phyloP scores from a whole-genome alignment of 192 early-diverging fungal species.

The Coemansia sp. region DNA sequence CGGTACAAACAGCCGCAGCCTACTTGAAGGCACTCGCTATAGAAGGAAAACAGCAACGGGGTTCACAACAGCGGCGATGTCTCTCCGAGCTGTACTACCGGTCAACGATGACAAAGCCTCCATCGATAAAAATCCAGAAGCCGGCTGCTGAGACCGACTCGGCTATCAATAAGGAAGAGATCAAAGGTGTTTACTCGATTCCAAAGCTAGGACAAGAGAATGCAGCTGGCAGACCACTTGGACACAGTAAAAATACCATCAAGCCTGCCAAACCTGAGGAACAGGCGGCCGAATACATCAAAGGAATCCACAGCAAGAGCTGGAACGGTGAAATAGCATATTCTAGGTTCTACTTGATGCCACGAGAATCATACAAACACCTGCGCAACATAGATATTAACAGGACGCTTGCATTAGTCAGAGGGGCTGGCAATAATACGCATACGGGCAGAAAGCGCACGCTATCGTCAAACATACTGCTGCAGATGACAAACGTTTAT shows the following conservation, averaged over 20 bases:
- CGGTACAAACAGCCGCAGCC: neutral
- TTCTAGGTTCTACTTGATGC: conserved; percentile 25
- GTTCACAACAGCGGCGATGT: conserved; percentile 13
- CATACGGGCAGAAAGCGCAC: neutral
- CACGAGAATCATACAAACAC: conserved; percentile 9
- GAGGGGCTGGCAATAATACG: conserved; percentile 5
- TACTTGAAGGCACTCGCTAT: neutral
- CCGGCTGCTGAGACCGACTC: neutral
- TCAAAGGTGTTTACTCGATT: neutral
- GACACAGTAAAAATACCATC: neutral
- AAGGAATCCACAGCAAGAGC: conserved; percentile 19
- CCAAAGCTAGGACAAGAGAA: neutral
- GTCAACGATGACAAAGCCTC: conserved; percentile 2
- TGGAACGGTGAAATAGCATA: conserved; percentile 40
- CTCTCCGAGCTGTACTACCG: conserved; percentile 37
- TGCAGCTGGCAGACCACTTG: neutral
- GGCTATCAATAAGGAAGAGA: neutral
- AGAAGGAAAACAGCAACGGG: neutral
- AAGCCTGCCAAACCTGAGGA: conserved; percentile 6
- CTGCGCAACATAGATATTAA: conserved; percentile 43
- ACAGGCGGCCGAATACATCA: conserved; percentile 11
- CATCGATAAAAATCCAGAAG: conserved; percentile 6
- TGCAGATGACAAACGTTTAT: conserved; percentile 31
- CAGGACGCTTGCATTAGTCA: conserved; percentile 31
- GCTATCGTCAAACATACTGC: conserved; percentile 22